A percentile compares a stretch with the other conserved stretches of the same genome.
These are phyloP conservation scores for Citrus medica DNA, from an alignment of 345 rosid genomes.

Conservation along the genomic window DNA sequence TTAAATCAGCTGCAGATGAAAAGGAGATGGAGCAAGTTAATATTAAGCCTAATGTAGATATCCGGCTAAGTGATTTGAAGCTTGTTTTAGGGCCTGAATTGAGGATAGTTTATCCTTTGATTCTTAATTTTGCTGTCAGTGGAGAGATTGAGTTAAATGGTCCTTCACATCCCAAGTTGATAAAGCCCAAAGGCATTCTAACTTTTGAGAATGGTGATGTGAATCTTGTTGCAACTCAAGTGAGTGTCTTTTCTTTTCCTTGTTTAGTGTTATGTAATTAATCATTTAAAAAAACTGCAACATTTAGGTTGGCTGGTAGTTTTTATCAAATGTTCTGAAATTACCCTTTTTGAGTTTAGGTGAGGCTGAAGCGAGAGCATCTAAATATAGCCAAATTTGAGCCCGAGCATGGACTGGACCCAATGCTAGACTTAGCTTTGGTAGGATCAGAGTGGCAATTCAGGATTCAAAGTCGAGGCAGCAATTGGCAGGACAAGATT, in stretches of 20 bases:
- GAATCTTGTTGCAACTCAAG: constrained; percentile 98
- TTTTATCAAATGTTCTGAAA: constrained; percentile 8
- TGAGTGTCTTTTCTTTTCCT: constrained; percentile 23
- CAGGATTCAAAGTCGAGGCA: constrained; percentile 93
- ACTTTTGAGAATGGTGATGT: constrained; percentile 96
- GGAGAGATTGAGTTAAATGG: constrained; percentile 95
- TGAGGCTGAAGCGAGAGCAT: constrained; percentile 92
- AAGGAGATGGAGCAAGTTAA: constrained; percentile 63
- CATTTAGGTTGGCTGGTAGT: background rate
- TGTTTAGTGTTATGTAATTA: background rate
- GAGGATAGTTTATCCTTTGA: constrained; percentile 88
- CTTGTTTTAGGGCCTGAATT: constrained; percentile 92
- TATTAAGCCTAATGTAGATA: constrained; percentile 74
- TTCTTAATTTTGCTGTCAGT: constrained; percentile 88
- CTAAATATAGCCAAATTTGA: constrained; percentile 91
- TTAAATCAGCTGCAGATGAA: constrained; percentile 60
- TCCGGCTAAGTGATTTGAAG: constrained; percentile 85
- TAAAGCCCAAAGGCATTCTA: constrained; percentile 90
- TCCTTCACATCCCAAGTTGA: constrained; percentile 82
- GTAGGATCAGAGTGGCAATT: constrained; percentile 99
- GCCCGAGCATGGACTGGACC: constrained; percentile 90
- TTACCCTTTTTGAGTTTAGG: constrained; percentile 45
- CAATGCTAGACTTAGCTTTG: constrained; percentile 88
- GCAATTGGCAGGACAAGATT: constrained; percentile 96
- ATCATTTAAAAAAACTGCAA: too few species aligned